Evolutionary conservation across 257 asterid genomes (phyloP).

Genomic region (Cynanchum wilfordii): DNA sequence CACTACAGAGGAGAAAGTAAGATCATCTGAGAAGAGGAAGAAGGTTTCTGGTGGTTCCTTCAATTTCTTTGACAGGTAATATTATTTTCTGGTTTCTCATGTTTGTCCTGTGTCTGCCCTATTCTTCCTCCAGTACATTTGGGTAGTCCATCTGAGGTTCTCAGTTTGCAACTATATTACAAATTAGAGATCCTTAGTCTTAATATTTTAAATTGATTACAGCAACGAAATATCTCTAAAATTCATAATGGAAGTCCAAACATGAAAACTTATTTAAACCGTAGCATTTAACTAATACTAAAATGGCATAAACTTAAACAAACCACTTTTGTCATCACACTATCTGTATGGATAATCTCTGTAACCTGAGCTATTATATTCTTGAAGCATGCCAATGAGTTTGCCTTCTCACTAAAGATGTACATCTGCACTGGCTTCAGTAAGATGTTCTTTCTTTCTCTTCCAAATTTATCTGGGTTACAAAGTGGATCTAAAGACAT

Average conservation of each 20-base stretch:
- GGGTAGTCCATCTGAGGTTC: neutral
- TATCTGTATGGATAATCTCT: neutral
- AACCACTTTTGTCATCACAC: neutral
- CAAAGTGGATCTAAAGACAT: neutral
- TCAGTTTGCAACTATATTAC: neutral
- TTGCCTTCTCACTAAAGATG: neutral
- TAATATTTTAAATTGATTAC: conserved; percentile 1
- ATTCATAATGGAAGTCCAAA: neutral
- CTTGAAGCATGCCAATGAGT: neutral
- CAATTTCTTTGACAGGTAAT: conserved; percentile 69
- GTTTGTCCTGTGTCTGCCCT: conserved; percentile 11
- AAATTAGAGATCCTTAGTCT: neutral
- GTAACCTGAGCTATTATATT: neutral
- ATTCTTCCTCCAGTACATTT: conserved; percentile 7
- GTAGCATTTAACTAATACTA: neutral
- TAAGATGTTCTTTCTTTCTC: neutral
- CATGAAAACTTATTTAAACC: neutral
- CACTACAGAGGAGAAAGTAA: conserved; percentile 29
- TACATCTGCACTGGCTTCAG: neutral
- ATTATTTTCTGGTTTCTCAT: conserved; percentile 5
- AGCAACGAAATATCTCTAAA: neutral
- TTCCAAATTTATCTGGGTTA: neutral
- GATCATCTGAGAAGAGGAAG: conserved; percentile 44
- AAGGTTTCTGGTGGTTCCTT: conserved; percentile 39
- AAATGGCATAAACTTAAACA: neutral